These are phyloP conservation scores for Colletotrichum sansevieriae DNA, from an alignment of 2,329 filamentous ascomycete species.

Conservation along the genomic window DNA sequence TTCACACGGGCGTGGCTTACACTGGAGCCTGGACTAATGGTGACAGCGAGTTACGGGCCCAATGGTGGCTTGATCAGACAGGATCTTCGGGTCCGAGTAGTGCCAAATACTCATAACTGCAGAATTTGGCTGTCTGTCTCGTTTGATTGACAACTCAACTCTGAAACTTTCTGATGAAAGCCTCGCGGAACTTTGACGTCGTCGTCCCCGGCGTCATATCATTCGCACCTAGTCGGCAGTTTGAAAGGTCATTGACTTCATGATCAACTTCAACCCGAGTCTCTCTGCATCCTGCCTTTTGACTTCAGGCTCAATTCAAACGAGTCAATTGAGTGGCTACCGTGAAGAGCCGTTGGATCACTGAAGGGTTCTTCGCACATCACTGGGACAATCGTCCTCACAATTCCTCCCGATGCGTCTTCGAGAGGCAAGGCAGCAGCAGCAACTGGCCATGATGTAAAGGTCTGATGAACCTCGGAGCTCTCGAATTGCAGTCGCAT, in stretches of 20 bases:
- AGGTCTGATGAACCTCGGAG: not conserved
- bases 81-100: conserved; percentile 10
- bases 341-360: conserved; percentile 1
- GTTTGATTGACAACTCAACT: conserved; percentile 3
- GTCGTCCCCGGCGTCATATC: not conserved
- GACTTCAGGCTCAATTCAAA: not conserved
- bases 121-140: not conserved
- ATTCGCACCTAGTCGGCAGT: not conserved
- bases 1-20: not conserved
- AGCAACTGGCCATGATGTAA: conserved; percentile 19
- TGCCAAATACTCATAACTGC: not conserved
- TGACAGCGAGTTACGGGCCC: not conserved
- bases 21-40: not conserved
- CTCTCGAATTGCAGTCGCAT: not conserved
- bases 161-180: not conserved
- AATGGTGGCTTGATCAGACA: not conserved
- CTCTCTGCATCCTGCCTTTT: not conserved
- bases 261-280: not conserved
- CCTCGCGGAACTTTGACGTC: conserved; percentile 4
- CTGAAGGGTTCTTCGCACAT: not conserved
- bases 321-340: not conserved
- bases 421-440: not conserved
- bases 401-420: not conserved
- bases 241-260: not conserved
- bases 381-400: not conserved